These are phyloP conservation scores for Saccharomyces paradoxus DNA, from an alignment of 805 yeast genomes.

Conservation along the genomic window DNA sequence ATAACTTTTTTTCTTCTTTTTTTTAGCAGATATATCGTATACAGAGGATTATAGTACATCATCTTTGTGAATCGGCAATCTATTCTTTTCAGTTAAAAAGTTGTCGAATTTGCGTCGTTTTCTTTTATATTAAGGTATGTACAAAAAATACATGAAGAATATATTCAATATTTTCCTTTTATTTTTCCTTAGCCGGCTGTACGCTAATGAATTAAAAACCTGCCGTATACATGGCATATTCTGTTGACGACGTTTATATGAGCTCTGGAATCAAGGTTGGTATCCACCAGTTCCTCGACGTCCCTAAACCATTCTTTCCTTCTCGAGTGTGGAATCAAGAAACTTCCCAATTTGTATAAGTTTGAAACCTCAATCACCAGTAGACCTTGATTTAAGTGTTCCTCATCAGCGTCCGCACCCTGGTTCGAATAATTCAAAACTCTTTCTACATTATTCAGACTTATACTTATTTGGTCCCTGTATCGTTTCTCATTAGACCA, in stretches of 20 bases:
- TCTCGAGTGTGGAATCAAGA: slow-evolving; percentile 43
- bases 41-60: background rate
- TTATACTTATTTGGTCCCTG: slow-evolving; percentile 24
- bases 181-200: background rate
- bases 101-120: background rate
- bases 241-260: slow-evolving; percentile 45
- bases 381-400: slow-evolving; percentile 45
- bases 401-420: slow-evolving; percentile 13
- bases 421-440: slow-evolving; percentile 33
- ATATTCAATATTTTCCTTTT: background rate
- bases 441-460: slow-evolving; percentile 53
- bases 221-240: slow-evolving; percentile 54
- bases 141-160: background rate
- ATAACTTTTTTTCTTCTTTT: background rate
- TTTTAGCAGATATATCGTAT: background rate
- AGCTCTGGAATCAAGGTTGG: slow-evolving; percentile 29
- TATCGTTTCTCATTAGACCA: slow-evolving; percentile 22
- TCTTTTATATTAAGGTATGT: background rate
- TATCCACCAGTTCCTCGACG: slow-evolving; percentile 48
- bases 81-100: no score
- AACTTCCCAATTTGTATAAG: slow-evolving; percentile 42
- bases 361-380: slow-evolving; percentile 59
- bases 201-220: slow-evolving; percentile 12
- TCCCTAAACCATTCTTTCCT: slow-evolving; percentile 54
- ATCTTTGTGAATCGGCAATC: no score